phyloP scores from a whole-genome alignment of 1,139 yeast species.

The Debaryomyces subglobosus region DNA sequence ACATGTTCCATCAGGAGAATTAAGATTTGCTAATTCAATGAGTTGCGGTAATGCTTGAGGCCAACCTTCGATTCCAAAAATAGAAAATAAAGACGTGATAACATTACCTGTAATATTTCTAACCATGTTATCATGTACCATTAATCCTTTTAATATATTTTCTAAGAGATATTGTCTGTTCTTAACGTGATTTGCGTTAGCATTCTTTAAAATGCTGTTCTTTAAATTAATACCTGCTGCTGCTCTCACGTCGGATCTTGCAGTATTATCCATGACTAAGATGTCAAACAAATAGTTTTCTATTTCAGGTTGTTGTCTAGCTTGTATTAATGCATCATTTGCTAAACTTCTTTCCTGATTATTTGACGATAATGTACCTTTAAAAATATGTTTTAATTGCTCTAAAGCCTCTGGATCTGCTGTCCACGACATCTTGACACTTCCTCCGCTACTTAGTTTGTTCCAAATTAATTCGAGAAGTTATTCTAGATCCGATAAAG shows the following conservation, averaged over 20 bases:
- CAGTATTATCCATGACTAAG: conserved; percentile 54
- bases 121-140: conserved; percentile 60
- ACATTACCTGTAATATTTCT: conserved; percentile 91
- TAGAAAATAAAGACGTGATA: conserved; percentile 75
- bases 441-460: not conserved
- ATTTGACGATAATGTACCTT: conserved; percentile 66
- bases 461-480: not conserved
- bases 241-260: conserved; percentile 68
- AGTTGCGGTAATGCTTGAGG: conserved; percentile 72
- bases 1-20: conserved; percentile 36
- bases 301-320: conserved; percentile 71
- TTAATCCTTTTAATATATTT: conserved; percentile 70
- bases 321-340: conserved; percentile 66
- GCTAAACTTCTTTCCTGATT: conserved; percentile 61
- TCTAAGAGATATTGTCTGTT: conserved; percentile 59
- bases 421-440: conserved; percentile 46
- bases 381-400: conserved; percentile 64
- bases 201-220: conserved; percentile 57
- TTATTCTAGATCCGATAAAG: not conserved
- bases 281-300: conserved; percentile 77
- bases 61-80: conserved; percentile 75
- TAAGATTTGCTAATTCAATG: conserved; percentile 52
- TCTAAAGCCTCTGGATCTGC: conserved; percentile 64
- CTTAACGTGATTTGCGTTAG: conserved; percentile 26
- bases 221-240: conserved; percentile 88